Base-by-base conservation (phyloP, 768 basidiomycete genomes). In the Glaciozyma martinii region DNA sequence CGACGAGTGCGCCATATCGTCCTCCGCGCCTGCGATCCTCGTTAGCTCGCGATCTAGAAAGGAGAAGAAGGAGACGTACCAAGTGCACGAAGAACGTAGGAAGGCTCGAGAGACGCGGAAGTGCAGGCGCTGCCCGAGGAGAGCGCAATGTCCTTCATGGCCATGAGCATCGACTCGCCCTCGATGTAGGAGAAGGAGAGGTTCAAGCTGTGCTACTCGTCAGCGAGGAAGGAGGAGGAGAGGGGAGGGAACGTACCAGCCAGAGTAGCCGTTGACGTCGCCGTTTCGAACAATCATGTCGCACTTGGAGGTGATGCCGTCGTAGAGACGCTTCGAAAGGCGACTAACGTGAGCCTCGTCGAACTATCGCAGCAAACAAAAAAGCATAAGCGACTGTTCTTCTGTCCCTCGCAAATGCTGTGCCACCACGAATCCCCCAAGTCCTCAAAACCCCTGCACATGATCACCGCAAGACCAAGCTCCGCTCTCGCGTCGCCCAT, bases 41-140 rank as follows among this genome's bases (percentile, higher is more conserved):
- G 19, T 60, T 30, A 56, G 46, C 15, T 21, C 25, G 7, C 68
- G 33, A 37, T 40, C 40, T 47, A 37, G 8, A 54, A 42, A 5
- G n/a, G 21, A 50, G 29, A 32, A 21, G 30, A 47, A 65, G 80
- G 60, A 74, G n/a, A n/a, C n/a, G n/a, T n/a, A 85, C 90, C 92
- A 53, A 99, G 83, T 5, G 95, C 95, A 59, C 95, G 86, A 42
- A 99, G 84, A 6, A 99, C 95, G 76, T 99, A 99, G 29, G 93
- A 97, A 12, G 95, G 95, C 76, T 99, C 95, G 61, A 99, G 81
- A 12, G 94, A 98, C 13, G 95, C 95, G 0, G 94, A 98, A 42
- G 95, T 99, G 74, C 95, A 99, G 12, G 95, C 95, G 74, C 91
- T 94, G 46, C 95, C 95, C 10, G 94, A 98, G 9, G 95, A 98